phyloP scores from a whole-genome alignment of 208 protist genomes.

The Phytomonas sp. region DNA sequence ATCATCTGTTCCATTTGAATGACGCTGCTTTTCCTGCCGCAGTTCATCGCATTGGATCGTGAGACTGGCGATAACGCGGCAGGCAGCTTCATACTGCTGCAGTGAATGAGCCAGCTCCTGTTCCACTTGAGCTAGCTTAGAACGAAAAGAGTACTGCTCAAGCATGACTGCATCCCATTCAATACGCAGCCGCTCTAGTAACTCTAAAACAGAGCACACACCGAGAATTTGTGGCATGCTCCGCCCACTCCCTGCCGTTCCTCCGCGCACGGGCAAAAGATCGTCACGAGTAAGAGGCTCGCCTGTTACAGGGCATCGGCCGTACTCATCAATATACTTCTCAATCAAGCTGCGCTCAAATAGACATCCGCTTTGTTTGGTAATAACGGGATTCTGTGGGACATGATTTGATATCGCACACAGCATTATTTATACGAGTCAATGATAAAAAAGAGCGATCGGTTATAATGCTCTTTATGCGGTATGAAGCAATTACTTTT shows the following conservation, averaged over 20 bases:
- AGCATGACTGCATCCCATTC: constrained; percentile 98
- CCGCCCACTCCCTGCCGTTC: constrained; percentile 21
- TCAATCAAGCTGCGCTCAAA: constrained; percentile 95
- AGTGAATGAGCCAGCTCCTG: constrained; percentile 96
- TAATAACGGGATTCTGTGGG: constrained; percentile 94
- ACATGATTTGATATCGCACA: constrained; percentile 78
- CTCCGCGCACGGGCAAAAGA: constrained; percentile 68
- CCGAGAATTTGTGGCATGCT: constrained; percentile 14
- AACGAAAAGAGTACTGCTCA: constrained; percentile 94
- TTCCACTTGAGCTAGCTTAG: constrained; percentile 85
- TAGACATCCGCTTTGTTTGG: constrained; percentile 85
- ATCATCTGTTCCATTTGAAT: constrained; percentile 9
- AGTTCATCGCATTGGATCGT: constrained; percentile 59
- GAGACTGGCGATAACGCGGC: constrained; percentile 96
- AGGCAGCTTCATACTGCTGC: constrained; percentile 98
- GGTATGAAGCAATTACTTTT: constrained; percentile 10
- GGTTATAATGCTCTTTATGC: constrained; percentile 1
- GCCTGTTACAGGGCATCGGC: constrained; percentile 92
- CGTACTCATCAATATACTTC: constrained; percentile 90
- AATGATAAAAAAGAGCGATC: background rate
- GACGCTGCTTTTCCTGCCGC: constrained; percentile 3
- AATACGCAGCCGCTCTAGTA: constrained; percentile 93
- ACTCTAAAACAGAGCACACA: constrained; percentile 79
- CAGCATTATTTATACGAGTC: constrained; percentile 30
- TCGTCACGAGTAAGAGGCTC: constrained; percentile 80